A percentile compares a stretch with the other conserved stretches of the same genome.
Evolutionary conservation across 805 yeast species (phyloP).

Genomic region (Spencermartinsiella europaea): DNA sequence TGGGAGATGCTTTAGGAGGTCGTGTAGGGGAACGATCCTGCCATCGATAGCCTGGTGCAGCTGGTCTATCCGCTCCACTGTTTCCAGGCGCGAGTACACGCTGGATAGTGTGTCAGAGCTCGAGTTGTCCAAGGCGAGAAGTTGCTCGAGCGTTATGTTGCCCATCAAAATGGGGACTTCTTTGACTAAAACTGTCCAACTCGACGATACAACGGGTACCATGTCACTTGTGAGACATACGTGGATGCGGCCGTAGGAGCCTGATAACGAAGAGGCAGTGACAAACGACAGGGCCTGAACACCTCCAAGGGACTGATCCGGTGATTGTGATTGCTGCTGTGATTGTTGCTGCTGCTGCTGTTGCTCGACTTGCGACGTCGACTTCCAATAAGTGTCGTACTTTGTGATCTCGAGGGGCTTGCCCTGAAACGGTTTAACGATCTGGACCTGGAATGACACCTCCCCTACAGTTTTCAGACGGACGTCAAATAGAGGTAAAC

Average conservation of each 20-base stretch:
- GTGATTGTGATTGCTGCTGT: too few relatives aligned
- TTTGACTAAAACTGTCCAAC: conserved; percentile 18
- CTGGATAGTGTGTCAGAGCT: conserved; percentile 23
- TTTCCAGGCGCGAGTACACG: conserved; percentile 21
- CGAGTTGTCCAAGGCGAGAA: conserved; percentile 5
- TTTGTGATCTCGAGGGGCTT: conserved; percentile 79
- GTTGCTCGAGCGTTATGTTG: conserved; percentile 38
- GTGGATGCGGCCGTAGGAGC: conserved; percentile 65
- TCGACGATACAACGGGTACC: conserved; percentile 58
- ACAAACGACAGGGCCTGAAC: conserved; percentile 59
- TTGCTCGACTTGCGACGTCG: conserved; percentile 53
- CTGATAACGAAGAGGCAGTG: conserved; percentile 85
- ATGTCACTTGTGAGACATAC: conserved; percentile 77
- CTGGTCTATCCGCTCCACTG: conserved; percentile 25
- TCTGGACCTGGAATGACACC: conserved; percentile 67
- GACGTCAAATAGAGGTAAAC: conserved; percentile 74
- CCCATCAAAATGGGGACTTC: conserved; percentile 55
- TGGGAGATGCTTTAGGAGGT: conserved; percentile 52
- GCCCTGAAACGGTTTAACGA: conserved; percentile 87
- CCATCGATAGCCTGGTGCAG: conserved; percentile 43
- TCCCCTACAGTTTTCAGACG: conserved; percentile 80
- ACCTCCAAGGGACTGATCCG: conserved; percentile 14
- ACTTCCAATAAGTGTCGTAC: conserved; percentile 96
- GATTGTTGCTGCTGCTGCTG: conserved; percentile 17
- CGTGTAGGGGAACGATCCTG: conserved; percentile 55